Evolutionary conservation across 176 grass and related monocot genomes (phyloP), one percentile per base, ranked within the genome.

Genomic region (Tillandsia fasciculata): DNA sequence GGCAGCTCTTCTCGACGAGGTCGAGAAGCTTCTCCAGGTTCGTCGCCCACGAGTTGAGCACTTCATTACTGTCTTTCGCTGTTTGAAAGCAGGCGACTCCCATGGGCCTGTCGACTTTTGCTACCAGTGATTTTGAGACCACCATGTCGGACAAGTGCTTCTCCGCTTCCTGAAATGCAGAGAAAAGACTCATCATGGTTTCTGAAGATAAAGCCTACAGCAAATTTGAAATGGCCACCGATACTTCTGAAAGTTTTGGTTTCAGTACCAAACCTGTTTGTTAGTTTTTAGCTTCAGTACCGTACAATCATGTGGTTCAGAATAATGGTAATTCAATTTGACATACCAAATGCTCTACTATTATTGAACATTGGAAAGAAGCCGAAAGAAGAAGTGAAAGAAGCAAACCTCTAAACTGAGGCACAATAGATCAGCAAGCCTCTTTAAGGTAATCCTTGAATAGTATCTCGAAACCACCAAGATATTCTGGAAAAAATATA

Each of bases 111-210:
- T 97, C 89, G 0, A 97, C 86, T 68, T 97, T 97, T 0, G 94
- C 94, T 51, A 92, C 77, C 67, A 97, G n/a, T 10, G 86, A 71
- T 53, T 90, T 92, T 1, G 94, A 90, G 49, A 90, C 91, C 11
- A 97, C 94, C 94, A 97, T 97, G 64, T 97, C 94, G 6, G 94
- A 97, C 26, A 97, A 74, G 81, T 97, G 78, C 75, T 97, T 90
- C 69, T 97, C 86, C 5, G 86, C 86, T 18, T 93, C 94, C 94
- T 97, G 88, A 42, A 42, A 52, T 65, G 9, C 13, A 65, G 0
- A 12, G 27, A 64, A 2, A 1, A 49, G 15, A 11, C 6, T 42
- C 33, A 11, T 48, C 33, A 11, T 48, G 54, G 53, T 28, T 26
- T 64, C 49, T 13, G 17, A 52, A 20, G 22, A 53, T 50, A 50